Base-by-base conservation (phyloP, 1,284 basidiomycete genomes). In the Malassezia caprae region DNA sequence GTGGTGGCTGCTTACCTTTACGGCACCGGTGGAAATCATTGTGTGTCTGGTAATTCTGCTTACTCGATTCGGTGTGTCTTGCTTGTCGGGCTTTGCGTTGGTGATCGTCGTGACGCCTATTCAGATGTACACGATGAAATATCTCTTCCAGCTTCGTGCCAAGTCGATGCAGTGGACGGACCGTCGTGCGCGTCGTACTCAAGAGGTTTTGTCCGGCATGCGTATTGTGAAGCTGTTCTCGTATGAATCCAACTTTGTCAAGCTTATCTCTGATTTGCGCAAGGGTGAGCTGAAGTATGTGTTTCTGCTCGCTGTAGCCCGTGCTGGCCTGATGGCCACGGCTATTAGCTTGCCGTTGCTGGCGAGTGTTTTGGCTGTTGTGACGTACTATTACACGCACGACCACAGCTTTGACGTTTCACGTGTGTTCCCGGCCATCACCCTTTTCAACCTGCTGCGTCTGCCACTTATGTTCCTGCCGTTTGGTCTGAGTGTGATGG, bases 91-190 rank as follows among this genome's bases (percentile, higher is more conserved):
- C 0, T 88, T 87, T 64, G 85, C 80, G 4, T 83, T 94, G 75
- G 83, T 94, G 64, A 66, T 90, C 23, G 6, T 69, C 3, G 59
- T 67, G 46, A 81, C 79, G 73, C 84, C 87, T 0, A 62, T 83
- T 0, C 90, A 91, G 74, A 82, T 82, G 0, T 68, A 77, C 52
- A 80, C 83, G 41, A 87, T 94, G 84, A 86, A 83, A 73, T 78
- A 77, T 13, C 79, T 91, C 46, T 88, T 93, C 72, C 75, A 69
- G 2, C 73, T 86, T 43, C 82, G 90, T 15, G 79, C 80, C 58
- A 85, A 85, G 68, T 83, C 84, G 39, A 93, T 94, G 87, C 73
- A 77, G 3, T 96, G 87, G 87, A 96, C 90, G 0, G 91, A 96
- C 69, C 62, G 85, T 63, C 61, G 72, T 15, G 61, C 64, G 39